These are phyloP conservation scores for Fraxinus ornus DNA, from an alignment of 305 asterid species.

Conservation along the genomic window DNA sequence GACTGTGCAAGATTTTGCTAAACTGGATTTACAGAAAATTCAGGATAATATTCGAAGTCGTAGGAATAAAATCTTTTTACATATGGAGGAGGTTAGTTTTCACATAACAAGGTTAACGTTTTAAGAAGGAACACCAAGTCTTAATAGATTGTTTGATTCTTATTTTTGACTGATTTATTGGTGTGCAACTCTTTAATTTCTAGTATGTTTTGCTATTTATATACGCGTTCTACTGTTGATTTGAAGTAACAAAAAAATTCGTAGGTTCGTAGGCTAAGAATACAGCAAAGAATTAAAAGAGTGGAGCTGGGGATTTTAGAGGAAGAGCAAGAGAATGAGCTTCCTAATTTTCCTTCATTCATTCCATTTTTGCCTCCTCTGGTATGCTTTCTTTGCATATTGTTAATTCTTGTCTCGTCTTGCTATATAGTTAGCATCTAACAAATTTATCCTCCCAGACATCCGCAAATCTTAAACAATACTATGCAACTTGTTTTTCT, in stretches of 20 bases:
- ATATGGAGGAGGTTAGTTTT: slow-evolving; percentile 82
- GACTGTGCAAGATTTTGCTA: slow-evolving; percentile 75
- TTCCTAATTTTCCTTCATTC: slow-evolving; percentile 84
- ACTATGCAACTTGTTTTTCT: slow-evolving; percentile 80
- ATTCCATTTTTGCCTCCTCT: slow-evolving; percentile 95
- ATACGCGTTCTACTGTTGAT: not conserved
- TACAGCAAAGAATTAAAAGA: slow-evolving; percentile 69
- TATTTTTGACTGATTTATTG: not conserved
- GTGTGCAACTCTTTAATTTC: not conserved
- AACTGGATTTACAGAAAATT: slow-evolving; percentile 84
- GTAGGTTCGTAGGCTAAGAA: slow-evolving; percentile 92
- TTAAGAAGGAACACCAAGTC: not conserved
- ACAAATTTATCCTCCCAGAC: slow-evolving; percentile 50
- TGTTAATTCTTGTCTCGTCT: not conserved
- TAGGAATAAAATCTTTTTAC: slow-evolving; percentile 81
- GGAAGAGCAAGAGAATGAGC: slow-evolving; percentile 71
- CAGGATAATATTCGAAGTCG: slow-evolving; percentile 84
- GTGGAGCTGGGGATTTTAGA: slow-evolving; percentile 67
- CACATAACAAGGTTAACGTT: not conserved
- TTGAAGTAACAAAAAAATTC: slow-evolving; percentile 9
- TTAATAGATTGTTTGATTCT: not conserved
- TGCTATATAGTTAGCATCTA: slow-evolving; percentile 9
- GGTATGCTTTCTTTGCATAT: slow-evolving; percentile 36
- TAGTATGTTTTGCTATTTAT: not conserved
- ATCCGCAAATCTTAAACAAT: slow-evolving; percentile 66